Evolutionary conservation across 2,329 filamentous ascomycete genomes (phyloP), one percentile per base, ranked within the genome.

Genomic region (Ascochyta pisi): DNA sequence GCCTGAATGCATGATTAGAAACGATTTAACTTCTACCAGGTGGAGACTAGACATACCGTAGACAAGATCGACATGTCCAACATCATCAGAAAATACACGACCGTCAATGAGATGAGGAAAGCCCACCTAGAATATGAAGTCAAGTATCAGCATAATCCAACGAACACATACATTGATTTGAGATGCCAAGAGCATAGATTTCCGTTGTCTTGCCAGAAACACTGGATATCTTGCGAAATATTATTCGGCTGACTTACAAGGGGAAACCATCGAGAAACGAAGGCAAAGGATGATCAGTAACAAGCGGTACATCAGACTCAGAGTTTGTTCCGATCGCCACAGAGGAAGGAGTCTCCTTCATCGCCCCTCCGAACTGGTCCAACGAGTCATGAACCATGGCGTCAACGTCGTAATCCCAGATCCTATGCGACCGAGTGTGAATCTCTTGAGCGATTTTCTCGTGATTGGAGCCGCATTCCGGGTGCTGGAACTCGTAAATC

Each of bases 21-120:
- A 13, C 1, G 23, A 13, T 0, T 23, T 23, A 26, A 34, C 15
- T 13, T 9, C 8, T 5, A n/a, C 15, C 6, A 10, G n/a, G 22
- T 8, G 10, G 5, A 41, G 42, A 1, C 24, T 10, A 5, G 40
- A 43, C 59, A 34, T 47, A 64, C 63, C 6, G 60, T 63, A 8
- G 54, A 54, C n/a, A 66, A 39, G 24, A 66, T 66, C 8, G 62
- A 56, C 35, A 51, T 48, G 42, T 64, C 60, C 24, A 66, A 40
- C 38, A 66, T 41, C 41, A 66, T 53, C 24, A 65, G 22, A 33
- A 63, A 63, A 24, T 51, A 57, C 9, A 51, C 37, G 1, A 57
- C 9, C 7, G 54, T 57, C 27, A 57, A 31, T n/a, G 54, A 51
- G 22, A 37, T 45, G 13, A 57, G 15, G 9, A 50, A 41, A 7